Base-by-base conservation (phyloP, 495 filamentous ascomycete species). In the Letharia lupina region DNA sequence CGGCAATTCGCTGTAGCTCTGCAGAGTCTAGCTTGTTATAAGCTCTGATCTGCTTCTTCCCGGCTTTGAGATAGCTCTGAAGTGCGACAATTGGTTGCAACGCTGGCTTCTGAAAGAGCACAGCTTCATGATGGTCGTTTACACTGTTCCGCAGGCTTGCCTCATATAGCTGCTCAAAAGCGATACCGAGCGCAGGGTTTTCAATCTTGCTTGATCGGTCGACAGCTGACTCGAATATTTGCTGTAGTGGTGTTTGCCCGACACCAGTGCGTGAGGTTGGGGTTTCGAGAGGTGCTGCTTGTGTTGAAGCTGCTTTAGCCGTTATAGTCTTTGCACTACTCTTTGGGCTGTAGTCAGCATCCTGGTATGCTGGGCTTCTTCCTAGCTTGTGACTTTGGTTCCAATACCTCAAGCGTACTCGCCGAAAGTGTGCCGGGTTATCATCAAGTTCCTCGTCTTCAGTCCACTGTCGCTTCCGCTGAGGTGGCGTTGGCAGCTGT, bases 101-200 rank as follows among this genome's bases (percentile, higher is more conserved):
- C 23, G 77, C 77, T 48, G 75, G 68, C 65, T 69, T 75, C 61
- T 78, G 78, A 16, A 73, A 71, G 61, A 80, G 70, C 13, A 80
- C 76, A 50, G 74, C 75, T 62, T 80, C 76, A 57, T 80, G 63
- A 41, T 79, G 70, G 61, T 77, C 74, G 40, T 74, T 75, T 47
- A 65, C 62, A 60, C 61, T 69, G 60, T 78, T 72, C n/a, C 72
- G 65, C 56, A 78, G 65, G 65, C 77, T 78, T 58, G 78, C 75
- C 23, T 77, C 70, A 65, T 77, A 77, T 9, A 80, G 70, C 58
- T 75, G 72, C 41, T 73, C 72, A 20, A 80, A 70, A 28, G 77
- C 77, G 60, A 69, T 64, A 44, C 77, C 77, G 41, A 80, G 70
- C 52, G 70, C 70, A 58, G 68, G 65, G 59, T 77, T 75, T 54